Base-by-base conservation (phyloP, 129 eudicot genomes). In the Artemisia annua region DNA sequence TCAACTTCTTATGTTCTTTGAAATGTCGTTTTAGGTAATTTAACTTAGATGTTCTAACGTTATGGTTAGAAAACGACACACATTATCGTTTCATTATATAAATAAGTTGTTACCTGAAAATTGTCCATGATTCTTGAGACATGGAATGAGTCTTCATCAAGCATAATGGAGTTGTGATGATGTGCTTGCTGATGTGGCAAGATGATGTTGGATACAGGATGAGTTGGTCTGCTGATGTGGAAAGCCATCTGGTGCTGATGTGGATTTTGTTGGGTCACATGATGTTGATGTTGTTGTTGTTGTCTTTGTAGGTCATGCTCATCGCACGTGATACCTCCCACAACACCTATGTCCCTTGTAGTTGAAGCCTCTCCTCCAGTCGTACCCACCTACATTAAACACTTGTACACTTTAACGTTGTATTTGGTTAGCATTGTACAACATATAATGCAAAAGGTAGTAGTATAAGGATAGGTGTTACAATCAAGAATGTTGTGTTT, bases 221-320 rank as follows among this genome's bases (percentile, higher is more conserved):
- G 91, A 56, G 78, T 75, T 51, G 99, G 90, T 80, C 86, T 80
- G 86, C 87, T 88, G 76, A 88, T 75, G 83, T 95, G 91, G 87
- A 61, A 91, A 9, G 86, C 72, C 50, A 81, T 57, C 26, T 63
- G 82, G 4, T 81, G 84, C 22, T 88, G 88, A 67, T 85, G 91
- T 63, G 81, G 87, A 71, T 60, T 69, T 16, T 83, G 87, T 15
- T 72, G 82, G 7, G 77, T 75, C 89, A 85, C 73, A 80, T 87
- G 96, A 58, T 75, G 92, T 26, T 70, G 26, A 24, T 24, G 26
- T 24, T 24, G 26, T 24, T n/a, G n/a, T n/a, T 72, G 81, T 28
- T 72, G 69, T 72, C 70, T 75, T 68, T 78, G 95, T 24, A 81
- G 69, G 52, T 89, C 89, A 78, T 78, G 87, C 67, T 83, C 95